Base-by-base conservation (phyloP, 225 moss, liverwort and hornwort species). In the Pseudoscleropodium purum region DNA sequence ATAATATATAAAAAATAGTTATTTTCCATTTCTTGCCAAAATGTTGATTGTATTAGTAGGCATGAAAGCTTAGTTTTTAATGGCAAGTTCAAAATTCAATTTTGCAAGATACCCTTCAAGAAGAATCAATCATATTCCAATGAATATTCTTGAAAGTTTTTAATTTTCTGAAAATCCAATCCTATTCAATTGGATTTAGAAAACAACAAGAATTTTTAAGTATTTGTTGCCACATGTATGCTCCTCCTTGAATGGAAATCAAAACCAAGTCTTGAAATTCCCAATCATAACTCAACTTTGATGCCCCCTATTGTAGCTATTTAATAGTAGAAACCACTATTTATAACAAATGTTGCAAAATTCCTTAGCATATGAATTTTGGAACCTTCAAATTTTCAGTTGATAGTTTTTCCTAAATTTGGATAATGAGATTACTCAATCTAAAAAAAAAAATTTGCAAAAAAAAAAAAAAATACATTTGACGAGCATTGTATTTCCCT, bases 191-290 rank as follows among this genome's bases (percentile, higher is more conserved):
- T 15, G 1, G 2, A 76, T 21, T 76, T 13, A 4, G 5, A 29
- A 1, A 21, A 23, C 8, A 52, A 76, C 14, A 14, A 24, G 5
- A 8, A 77, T 5, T 77, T 23, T 9, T 2, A 20, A 52, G 8
- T 52, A 52, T 34, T 52, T 34, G 3, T 34, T 52, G 34, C 5
- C 5, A 36, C 36, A 52, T 52, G 1, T 77, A 15, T 3, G 0
- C 6, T 23, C 5, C 5, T 77, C 52, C 0, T 77, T 2, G 3
- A 36, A 52, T 2, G 3, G 0, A 8, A 8, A 15, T 21, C 20
- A 54, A 37, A 54, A 54, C 5, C 36, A 52, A 1, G 9, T 23
- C 13, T 20, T 77, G 14, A 21, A 51, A 20, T 33, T 76, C 13
- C 51, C 8, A 51, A 34, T 76, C 76, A 34, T 7, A 33, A 45